These are phyloP conservation scores for Gentiana macrophylla DNA, from an alignment of 257 asterid species.

Conservation along the genomic window DNA sequence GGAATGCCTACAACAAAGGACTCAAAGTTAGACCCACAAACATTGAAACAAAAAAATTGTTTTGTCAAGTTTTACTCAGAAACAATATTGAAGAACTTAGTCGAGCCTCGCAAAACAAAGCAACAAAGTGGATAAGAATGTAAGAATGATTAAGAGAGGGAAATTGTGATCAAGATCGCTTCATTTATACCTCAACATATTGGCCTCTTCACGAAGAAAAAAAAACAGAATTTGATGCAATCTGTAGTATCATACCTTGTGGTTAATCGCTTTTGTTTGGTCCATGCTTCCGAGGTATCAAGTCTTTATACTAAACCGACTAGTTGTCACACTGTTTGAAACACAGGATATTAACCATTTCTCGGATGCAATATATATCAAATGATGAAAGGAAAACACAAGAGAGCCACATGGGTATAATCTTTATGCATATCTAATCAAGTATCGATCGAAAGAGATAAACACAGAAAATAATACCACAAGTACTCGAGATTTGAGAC, in stretches of 20 bases:
- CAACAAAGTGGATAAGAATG: conserved; percentile 3
- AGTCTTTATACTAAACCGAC: conserved; percentile 79
- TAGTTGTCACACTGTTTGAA: conserved; percentile 55
- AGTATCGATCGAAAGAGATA: not conserved
- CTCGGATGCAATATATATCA: too few relatives aligned
- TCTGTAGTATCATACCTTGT: conserved; percentile 43
- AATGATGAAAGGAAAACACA: too few relatives aligned
- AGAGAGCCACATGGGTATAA: too few relatives aligned
- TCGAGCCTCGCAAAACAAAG: conserved; percentile 57
- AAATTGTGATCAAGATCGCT: too few relatives aligned
- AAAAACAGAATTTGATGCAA: not conserved
- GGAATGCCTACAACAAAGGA: conserved; percentile 54
- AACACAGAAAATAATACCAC: not conserved
- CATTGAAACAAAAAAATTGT: not conserved
- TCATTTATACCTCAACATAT: too few relatives aligned
- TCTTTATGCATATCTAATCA: too few relatives aligned
- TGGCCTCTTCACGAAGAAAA: not conserved
- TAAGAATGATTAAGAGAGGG: too few relatives aligned
- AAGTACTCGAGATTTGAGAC: not conserved
- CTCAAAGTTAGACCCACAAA: conserved; percentile 5
- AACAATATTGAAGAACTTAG: conserved; percentile 72
- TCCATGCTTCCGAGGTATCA: conserved; percentile 97
- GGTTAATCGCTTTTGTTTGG: conserved; percentile 88
- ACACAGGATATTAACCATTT: too few relatives aligned
- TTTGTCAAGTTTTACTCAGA: conserved; percentile 34